Evolutionary conservation across 2,329 filamentous ascomycete genomes (phyloP).

Genomic region (Trichophyton benhamiae): DNA sequence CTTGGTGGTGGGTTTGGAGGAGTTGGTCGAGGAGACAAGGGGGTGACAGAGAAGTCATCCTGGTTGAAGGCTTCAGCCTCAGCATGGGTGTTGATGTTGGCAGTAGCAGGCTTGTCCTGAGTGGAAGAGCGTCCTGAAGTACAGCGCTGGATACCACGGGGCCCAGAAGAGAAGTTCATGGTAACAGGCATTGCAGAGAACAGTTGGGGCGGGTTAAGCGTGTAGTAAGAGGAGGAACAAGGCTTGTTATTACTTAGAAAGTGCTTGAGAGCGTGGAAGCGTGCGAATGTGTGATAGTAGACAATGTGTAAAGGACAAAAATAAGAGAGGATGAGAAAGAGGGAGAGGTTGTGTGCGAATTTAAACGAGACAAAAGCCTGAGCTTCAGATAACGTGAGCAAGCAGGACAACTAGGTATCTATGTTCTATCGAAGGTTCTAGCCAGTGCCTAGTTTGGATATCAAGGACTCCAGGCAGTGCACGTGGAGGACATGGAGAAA

Average conservation of each 20-base stretch:
- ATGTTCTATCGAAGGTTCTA: not conserved
- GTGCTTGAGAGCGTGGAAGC: not conserved
- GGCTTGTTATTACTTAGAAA: not conserved
- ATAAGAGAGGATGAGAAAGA: not conserved
- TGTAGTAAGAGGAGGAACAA: not conserved
- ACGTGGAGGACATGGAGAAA: not conserved
- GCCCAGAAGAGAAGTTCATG: not conserved
- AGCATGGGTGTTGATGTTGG: not conserved
- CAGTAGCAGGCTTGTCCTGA: not conserved
- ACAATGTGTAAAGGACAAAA: not conserved
- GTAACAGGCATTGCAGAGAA: not conserved
- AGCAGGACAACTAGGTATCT: not conserved
- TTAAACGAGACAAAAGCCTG: not conserved
- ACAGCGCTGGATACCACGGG: not conserved
- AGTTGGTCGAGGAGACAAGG: slow-evolving; percentile 24
- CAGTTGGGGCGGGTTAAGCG: not conserved
- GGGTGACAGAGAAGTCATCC: slow-evolving; percentile 10
- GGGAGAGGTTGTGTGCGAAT: not conserved
- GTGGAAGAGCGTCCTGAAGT: not conserved
- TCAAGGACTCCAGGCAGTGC: not conserved
- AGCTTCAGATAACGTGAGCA: not conserved
- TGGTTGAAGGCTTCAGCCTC: not conserved
- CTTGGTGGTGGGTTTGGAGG: slow-evolving; percentile 32
- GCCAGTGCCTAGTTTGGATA: not conserved
- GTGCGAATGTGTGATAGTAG: not conserved